Evolutionary conservation across 2,329 filamentous ascomycete species (phyloP).

Genomic region (Clonostachys rosea): DNA sequence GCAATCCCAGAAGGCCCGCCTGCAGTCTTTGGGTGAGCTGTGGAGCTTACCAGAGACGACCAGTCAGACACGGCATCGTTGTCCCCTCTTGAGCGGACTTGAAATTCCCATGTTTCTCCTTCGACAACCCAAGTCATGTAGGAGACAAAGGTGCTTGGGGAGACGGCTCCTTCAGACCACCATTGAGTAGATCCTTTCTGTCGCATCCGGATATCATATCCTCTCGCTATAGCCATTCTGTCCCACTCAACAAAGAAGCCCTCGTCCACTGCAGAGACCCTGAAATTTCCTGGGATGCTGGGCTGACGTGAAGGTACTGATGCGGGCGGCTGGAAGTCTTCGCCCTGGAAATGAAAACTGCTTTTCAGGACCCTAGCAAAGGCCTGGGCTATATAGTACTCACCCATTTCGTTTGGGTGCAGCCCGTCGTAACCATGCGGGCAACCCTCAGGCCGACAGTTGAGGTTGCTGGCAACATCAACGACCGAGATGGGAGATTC

Average conservation of each 20-base stretch:
- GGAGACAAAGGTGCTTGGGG: no score
- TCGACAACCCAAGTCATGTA: background rate
- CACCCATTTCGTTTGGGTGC: conserved; percentile 32
- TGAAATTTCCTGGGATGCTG: background rate
- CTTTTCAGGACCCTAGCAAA: conserved; percentile 16
- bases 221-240: background rate
- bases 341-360: background rate
- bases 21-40: background rate
- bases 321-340: background rate
- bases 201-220: background rate
- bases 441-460: conserved; percentile 8
- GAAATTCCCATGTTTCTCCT: background rate
- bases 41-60: background rate
- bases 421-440: conserved; percentile 30
- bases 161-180: background rate
- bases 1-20: background rate
- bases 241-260: background rate
- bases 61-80: background rate
- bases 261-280: background rate
- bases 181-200: background rate
- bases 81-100: background rate
- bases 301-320: background rate
- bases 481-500: conserved; percentile 23
- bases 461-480: conserved; percentile 20
- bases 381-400: conserved; percentile 33